Evolutionary conservation across 2,329 filamentous ascomycete genomes (phyloP), one percentile per base, ranked within the genome.

Genomic region (Hypoxylon sp.): DNA sequence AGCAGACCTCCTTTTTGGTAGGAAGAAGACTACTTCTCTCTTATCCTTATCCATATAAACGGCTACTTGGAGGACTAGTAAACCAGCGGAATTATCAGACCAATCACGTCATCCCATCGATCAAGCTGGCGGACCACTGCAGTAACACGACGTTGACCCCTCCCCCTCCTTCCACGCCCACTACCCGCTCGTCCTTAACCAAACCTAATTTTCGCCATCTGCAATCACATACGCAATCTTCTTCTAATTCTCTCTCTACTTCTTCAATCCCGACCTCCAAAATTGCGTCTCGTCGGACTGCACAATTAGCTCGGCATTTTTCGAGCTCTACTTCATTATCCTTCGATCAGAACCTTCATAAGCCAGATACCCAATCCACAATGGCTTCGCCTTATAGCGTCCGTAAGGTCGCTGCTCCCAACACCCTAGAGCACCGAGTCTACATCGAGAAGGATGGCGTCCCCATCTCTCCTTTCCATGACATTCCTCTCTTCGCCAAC

Each of bases 381-480:
- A 90, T 91, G 85, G 82, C 89, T 72, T 87, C 88, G 70, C 81
- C 83, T 72, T 99, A 94, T 87, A 87, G 86, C 79, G 84, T 92
- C 81, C 92, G 94, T 86, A 98, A 97, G 88, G 87, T 97, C 80
- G 96, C 88, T 78, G 90, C 93, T 78, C 89, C 94, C 78, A 92
- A 98, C 88, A 98, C 96, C 77, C 87, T 97, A 81, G 94, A 98
- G 87, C 94, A 97, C 90, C 93, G 96, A 80, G 91, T 98, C 84
- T 99, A 92, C 89, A 90, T 98, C 80, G 95, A 99, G 88, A 94
- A 97, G 87, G 93, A 98, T 92, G 96, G 95, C 85, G 86, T 92
- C 73, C 92, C 93, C 75, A 83, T 98, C 82, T 98, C 95, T 72
- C 92, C 95, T 76, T 99, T 98, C 90, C 96, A 99, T 87, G 96